phyloP scores from a whole-genome alignment of 2,329 filamentous ascomycete genomes.

The Huntiella omanensis region DNA sequence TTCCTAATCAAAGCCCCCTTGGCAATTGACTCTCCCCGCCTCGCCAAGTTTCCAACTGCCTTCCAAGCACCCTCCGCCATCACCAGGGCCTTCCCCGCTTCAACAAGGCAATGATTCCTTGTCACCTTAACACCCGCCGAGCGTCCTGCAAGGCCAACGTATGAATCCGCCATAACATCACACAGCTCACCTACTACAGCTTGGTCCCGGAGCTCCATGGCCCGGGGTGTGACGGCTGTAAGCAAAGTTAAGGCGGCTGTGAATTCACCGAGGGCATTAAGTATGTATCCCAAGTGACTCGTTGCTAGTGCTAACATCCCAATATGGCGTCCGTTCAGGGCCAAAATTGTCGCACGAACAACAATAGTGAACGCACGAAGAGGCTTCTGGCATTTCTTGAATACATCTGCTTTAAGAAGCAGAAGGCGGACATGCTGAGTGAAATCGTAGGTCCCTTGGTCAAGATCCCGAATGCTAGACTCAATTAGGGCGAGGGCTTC shows the following conservation, averaged over 20 bases:
- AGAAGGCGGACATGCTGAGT: constrained; percentile 52
- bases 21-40: too few species aligned
- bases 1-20: too few species aligned
- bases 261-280: constrained; percentile 54
- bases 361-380: constrained; percentile 60
- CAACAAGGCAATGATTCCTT: too few species aligned
- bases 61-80: too few species aligned
- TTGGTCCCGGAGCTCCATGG: constrained; percentile 50
- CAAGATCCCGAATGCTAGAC: constrained; percentile 24
- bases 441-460: constrained; percentile 28
- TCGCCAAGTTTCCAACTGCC: too few species aligned
- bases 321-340: constrained; percentile 49
- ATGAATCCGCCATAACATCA: constrained; percentile 52
- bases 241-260: constrained; percentile 45
- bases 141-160: constrained; percentile 56
- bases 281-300: constrained; percentile 45
- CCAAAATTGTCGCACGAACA: constrained; percentile 55
- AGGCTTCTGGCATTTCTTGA: constrained; percentile 47
- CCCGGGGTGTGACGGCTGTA: constrained; percentile 52
- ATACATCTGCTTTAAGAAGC: constrained; percentile 51
- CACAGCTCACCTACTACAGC: constrained; percentile 48
- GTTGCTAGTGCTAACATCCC: constrained; percentile 56
- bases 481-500: constrained; percentile 31
- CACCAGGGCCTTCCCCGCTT: too few species aligned
- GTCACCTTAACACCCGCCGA: background rate